Evolutionary conservation across 2,329 filamentous ascomycete genomes (phyloP), one percentile per base, ranked within the genome.

Genomic region (Pyrenophora teres): DNA sequence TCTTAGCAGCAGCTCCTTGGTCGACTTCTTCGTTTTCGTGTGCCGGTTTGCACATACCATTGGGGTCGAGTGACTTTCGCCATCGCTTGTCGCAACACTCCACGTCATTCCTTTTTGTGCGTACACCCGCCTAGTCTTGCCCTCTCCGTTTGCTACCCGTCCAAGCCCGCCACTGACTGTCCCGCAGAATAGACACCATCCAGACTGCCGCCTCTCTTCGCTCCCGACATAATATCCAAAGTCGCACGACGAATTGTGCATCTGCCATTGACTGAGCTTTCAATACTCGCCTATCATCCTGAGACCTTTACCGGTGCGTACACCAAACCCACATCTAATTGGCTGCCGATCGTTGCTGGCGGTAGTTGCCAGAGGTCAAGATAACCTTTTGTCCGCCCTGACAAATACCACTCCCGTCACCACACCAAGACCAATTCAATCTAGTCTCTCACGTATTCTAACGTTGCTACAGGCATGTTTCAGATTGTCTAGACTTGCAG

Each of bases 381-480:
- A 30, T 9, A 12, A 30, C 3, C 9, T 30, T 30, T 9, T 30
- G 27, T 13, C 9, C 2, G 27, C 10, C 8, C 27, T 30, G 27
- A 30, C 23, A 25, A 25, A 25, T 25, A 6, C n/a, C 8, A 6
- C 7, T 9, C 23, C 23, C 23, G 23, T 25, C 23, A 9, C 23
- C 3, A 25, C 23, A 25, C 23, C 23, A 25, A 2, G 3, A 25
- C 23, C 23, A 25, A 7, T 25, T 25, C 8, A 9, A 6, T 3
- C 9, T 12, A 27, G 27, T 13, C 9, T 30, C 9, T 30, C 27
- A 7, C 10, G 9, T 12, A 23, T 38, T 32, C 60, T 67, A 23
- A 66, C 44, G 5, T 35, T 33, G 10, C 12, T 12, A 36, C 18
- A 70, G 68, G 62, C 49, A 73, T 73, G 70, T 54, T 49, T 67